Base-by-base conservation (phyloP, 2,329 filamentous ascomycete genomes). In the Talaromyces atroroseus region DNA sequence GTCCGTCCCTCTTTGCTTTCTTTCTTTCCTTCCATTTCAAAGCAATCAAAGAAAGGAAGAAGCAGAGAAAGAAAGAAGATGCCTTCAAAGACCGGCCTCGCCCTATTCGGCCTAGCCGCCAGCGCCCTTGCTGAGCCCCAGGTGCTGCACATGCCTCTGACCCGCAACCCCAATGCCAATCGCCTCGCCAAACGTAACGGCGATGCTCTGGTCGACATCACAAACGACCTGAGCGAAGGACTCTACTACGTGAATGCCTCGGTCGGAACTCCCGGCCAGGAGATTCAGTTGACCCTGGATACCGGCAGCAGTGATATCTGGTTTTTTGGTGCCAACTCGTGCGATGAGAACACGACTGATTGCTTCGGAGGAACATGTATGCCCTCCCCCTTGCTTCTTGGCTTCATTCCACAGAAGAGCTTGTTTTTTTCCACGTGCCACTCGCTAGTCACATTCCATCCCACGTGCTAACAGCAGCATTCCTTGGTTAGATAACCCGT, bases 251-350 rank as follows among this genome's bases (percentile, higher is more conserved):
- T 84, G 63, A 87, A 87, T 67, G 79, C 76, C 49, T 79, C 82
- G 5, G 62, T 88, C 49, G 85, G 85, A 50, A 87, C 84, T 2
- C 85, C 85, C 12, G 65, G 79, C 10, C 83, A 85, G 65, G 62
- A 69, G 1, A 63, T 88, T 45, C 76, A 78, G 18, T 73, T 87
- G 59, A 82, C 86, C 62, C 67, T 88, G 53, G 85, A 88, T 68
- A 88, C 85, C 5, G 85, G 85, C 50, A 87, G 84, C 71, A 86
- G 83, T 63, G 85, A 88, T 65, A 72, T 87, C 21, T 87, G 85
- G 84, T 81, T 59, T 12, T 59, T 59, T 32, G 58, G 58, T 1
- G 11, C 46, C 2, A 29, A 53, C 10, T 57, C 58, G 10, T 59
- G 58, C 54, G 47, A 52, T 21, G 3, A 29, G 23, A 34, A 21